These are phyloP conservation scores for Urochloa ruziziensis DNA, from an alignment of 176 grass and related monocot species.

Conservation along the genomic window DNA sequence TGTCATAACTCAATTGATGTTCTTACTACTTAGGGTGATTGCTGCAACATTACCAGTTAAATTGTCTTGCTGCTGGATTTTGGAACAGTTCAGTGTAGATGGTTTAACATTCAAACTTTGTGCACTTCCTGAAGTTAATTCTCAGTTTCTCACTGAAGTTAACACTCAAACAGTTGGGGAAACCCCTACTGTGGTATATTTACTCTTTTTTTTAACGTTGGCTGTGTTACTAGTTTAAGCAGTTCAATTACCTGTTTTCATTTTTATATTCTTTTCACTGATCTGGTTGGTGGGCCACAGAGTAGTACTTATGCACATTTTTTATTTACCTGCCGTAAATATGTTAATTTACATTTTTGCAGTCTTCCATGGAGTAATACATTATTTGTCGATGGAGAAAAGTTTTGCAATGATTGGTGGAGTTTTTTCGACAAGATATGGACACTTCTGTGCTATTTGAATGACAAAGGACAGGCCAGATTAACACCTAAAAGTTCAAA, in stretches of 20 bases:
- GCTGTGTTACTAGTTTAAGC: not conserved
- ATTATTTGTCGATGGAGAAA: conserved; percentile 49
- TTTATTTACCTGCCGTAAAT: conserved; percentile 18
- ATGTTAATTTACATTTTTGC: conserved; percentile 42
- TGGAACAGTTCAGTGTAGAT: too few species aligned
- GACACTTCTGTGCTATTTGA: conserved; percentile 71
- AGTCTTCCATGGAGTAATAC: conserved; percentile 63
- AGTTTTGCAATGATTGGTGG: conserved; percentile 66
- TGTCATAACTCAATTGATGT: too few species aligned
- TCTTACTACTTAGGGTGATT: too few species aligned
- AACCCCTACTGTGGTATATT: too few species aligned
- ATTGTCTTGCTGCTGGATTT: too few species aligned
- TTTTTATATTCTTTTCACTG: conserved; percentile 4
- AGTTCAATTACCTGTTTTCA: not conserved
- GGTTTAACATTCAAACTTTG: not conserved
- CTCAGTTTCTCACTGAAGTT: too few species aligned
- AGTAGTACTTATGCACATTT: conserved; percentile 7
- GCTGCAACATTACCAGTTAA: too few species aligned
- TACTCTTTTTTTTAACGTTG: not conserved
- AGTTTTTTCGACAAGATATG: conserved; percentile 85
- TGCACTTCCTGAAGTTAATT: too few species aligned
- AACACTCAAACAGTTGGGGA: too few species aligned
- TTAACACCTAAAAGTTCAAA: conserved; percentile 53
- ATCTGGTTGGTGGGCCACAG: not conserved
- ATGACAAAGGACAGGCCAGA: conserved; percentile 75